phyloP scores from a whole-genome alignment of 1,284 basidiomycete genomes.

The Marasmius tenuissimus region DNA sequence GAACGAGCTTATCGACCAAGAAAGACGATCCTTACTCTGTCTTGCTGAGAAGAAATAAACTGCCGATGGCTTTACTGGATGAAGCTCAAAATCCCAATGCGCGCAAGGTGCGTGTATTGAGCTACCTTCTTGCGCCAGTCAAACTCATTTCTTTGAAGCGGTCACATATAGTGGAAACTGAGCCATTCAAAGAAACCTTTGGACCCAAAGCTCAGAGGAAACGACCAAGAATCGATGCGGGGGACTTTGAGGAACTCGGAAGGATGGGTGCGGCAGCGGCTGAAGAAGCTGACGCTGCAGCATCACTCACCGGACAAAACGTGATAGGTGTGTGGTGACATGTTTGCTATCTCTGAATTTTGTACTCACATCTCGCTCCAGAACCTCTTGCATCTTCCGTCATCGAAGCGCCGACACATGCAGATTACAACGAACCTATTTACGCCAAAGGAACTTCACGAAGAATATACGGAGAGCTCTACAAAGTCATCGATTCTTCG shows the following conservation, averaged over 20 bases:
- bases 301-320: slow-evolving; percentile 35
- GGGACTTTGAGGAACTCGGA: slow-evolving; percentile 85
- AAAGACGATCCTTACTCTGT: slow-evolving; percentile 95
- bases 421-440: slow-evolving; percentile 82
- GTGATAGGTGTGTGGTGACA: slow-evolving; percentile 41
- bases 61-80: slow-evolving; percentile 92
- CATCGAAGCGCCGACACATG: slow-evolving; percentile 60
- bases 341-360: slow-evolving; percentile 3
- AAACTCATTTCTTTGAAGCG: slow-evolving; percentile 46
- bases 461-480: slow-evolving; percentile 96
- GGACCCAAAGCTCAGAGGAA: slow-evolving; percentile 94
- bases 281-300: slow-evolving; percentile 43
- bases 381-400: slow-evolving; percentile 44
- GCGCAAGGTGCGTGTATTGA: slow-evolving; percentile 58
- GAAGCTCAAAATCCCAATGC: slow-evolving; percentile 78
- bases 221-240: slow-evolving; percentile 79
- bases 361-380: slow-evolving; percentile 16
- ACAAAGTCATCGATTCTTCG: slow-evolving; percentile 99
- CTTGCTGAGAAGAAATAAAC: slow-evolving; percentile 86
- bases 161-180: slow-evolving; percentile 90
- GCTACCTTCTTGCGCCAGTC: too few species aligned
- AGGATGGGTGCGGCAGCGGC: slow-evolving; percentile 57
- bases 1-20: slow-evolving; percentile 79
- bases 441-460: slow-evolving; percentile 92
- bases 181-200: slow-evolving; percentile 90